A percentile compares a stretch with the other conserved stretches of the same genome.
phyloP scores from a whole-genome alignment of 805 yeast species.

The Scheffersomyces spartinae region DNA sequence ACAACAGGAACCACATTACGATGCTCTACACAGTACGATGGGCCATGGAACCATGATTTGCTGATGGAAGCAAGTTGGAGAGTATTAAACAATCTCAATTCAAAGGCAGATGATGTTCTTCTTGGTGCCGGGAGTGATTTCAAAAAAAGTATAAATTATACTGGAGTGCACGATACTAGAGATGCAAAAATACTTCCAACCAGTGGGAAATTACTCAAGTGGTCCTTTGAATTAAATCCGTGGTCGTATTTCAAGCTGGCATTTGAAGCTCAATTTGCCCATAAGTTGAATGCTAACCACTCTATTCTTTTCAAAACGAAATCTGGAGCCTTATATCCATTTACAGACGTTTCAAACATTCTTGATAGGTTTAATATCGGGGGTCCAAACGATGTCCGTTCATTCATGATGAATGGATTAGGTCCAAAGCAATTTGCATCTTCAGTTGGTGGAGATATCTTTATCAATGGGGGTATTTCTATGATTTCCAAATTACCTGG shows the following conservation, averaged over 20 bases:
- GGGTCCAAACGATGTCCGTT: constrained; percentile 49
- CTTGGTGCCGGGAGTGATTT: constrained; percentile 33
- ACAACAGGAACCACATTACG: constrained; percentile 33
- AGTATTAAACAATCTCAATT: constrained; percentile 17
- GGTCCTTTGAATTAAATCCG: constrained; percentile 22
- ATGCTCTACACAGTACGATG: constrained; percentile 23
- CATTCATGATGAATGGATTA: constrained; percentile 38
- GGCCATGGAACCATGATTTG: constrained; percentile 36
- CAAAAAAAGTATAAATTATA: constrained; percentile 32
- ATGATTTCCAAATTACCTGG: constrained; percentile 32
- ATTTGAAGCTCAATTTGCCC: constrained; percentile 27
- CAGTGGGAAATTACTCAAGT: constrained; percentile 24
- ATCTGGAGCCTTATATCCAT: constrained; percentile 19
- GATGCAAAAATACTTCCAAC: constrained; percentile 32
- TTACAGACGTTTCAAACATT: constrained; percentile 19
- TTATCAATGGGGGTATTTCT: constrained; percentile 35
- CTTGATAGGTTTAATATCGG: constrained; percentile 46
- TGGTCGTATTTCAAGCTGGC: constrained; percentile 30
- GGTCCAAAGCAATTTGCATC: constrained; percentile 43
- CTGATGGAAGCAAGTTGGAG: constrained; percentile 33
- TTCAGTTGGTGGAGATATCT: constrained; percentile 42
- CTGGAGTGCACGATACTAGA: constrained; percentile 32
- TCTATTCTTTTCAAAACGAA: constrained; percentile 18
- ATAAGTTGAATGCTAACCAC: constrained; percentile 8
- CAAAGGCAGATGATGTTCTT: constrained; percentile 19